Conservation (phyloP, 148 eudicot genomes). For the Linanthus parryae region DNA sequence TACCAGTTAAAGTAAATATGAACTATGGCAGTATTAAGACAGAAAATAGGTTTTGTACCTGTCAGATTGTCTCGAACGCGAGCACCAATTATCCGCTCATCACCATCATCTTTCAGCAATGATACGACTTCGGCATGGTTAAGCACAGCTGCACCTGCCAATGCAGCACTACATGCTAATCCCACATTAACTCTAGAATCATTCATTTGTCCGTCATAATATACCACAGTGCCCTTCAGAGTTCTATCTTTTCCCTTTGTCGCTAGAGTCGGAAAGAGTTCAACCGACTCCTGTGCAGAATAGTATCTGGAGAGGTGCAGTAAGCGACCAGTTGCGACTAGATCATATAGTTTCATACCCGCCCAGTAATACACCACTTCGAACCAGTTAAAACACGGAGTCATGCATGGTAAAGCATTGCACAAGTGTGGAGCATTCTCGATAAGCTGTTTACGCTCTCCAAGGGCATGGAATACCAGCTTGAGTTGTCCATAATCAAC, state of each 20-base stretch:
- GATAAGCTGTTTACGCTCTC: constrained; percentile 87
- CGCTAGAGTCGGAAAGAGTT: constrained; percentile 87
- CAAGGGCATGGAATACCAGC: constrained; percentile 94
- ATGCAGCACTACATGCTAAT: constrained; percentile 91
- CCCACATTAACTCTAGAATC: constrained; percentile 87
- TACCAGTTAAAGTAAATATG: too few species aligned
- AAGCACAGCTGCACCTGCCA: constrained; percentile 87
- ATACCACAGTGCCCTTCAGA: constrained; percentile 92
- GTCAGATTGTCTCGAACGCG: constrained; percentile 67
- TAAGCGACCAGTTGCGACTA: constrained; percentile 69
- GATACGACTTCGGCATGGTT: constrained; percentile 90
- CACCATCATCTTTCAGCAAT: constrained; percentile 65
- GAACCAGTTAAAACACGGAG: constrained; percentile 94
- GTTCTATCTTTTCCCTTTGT: constrained; percentile 56
- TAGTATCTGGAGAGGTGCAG: constrained; percentile 88
- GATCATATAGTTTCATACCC: constrained; percentile 89
- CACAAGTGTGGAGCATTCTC: constrained; percentile 98
- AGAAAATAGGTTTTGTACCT: constrained; percentile 34
- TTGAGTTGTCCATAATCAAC: constrained; percentile 91
- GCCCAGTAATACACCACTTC: constrained; percentile 90
- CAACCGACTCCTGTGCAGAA: constrained; percentile 80
- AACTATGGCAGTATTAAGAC: too few species aligned
- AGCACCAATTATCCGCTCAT: constrained; percentile 72
- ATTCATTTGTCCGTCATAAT: constrained; percentile 98
- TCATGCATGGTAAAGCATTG: constrained; percentile 95